Evolutionary conservation across 257 asterid species (phyloP), one percentile per base, ranked within the genome.

Genomic region (Nicotiana obtusifolia): DNA sequence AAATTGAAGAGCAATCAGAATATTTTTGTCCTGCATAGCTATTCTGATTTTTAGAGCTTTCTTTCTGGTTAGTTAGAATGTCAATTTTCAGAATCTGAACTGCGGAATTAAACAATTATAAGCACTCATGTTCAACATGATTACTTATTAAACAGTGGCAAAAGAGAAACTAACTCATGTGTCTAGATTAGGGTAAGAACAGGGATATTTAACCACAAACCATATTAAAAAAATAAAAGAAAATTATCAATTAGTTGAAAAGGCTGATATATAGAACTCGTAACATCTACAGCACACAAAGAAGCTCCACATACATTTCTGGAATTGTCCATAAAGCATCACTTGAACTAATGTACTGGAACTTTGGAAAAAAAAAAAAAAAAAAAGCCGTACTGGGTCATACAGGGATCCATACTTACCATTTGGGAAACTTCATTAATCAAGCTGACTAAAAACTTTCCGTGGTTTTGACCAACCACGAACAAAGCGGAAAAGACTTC

Each of bases 391-490:
- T 75, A 75, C 80, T 49, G 44, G 80, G 26, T 7, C 24, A 49
- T 49, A 49, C 16, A 75, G 61, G 41, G 80, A 83, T 84, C 65
- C 37, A 41, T 69, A 80, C 89, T 87, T 80, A 94, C 99, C 97
- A 91, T 87, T 41, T 87, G 90, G 47, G 93, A 83, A 69, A 81
- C 89, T 81, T 88, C 97, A 77, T 80, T 85, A 64, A 93, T 85
- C 83, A 91, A 57, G 82, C 84, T 86, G 86, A 81, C 85, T 57
- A 89, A 93, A 86, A 85, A 91, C 61, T 89, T 91, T 79, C 97
- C 90, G 67, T 94, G 98, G 47, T 81, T 82, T 78, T 84, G 89
- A 60, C 99, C 99, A 84, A 94, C 85, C 86, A 78, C 86, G 83
- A 86, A 89, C 66, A 95, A 66, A 76, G 80, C 86, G 75, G 78